Base-by-base conservation (phyloP, 2,329 filamentous ascomycete genomes). In the Diaporthe aspalathi region DNA sequence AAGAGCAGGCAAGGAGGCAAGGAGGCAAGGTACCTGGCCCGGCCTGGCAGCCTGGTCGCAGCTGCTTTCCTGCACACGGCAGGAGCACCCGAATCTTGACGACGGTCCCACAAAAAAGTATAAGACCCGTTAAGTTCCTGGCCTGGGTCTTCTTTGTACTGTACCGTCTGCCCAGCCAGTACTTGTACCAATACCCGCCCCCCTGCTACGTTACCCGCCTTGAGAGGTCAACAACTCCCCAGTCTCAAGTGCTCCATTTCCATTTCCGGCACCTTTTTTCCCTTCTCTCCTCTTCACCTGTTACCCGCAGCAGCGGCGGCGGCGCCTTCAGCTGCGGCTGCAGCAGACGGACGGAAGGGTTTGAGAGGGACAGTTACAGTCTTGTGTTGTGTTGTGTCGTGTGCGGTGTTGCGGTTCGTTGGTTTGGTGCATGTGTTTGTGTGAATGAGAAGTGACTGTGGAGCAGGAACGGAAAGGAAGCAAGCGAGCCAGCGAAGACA, bases 31-130 rank as follows among this genome's bases (percentile, higher is more conserved):
- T 65, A 38, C 32, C n/a, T 63, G 43, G 32, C 27, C 57, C 27
- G 24, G 12, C 27, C 32, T 35, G n/a, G n/a, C n/a, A n/a, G n/a
- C n/a, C n/a, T n/a, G n/a, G n/a, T n/a, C n/a, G 57, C 57, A 49
- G 5, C 53, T 56, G 29, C 35, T 9, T n/a, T n/a, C 57, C 32
- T 40, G 54, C 40, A 32, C 57, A 35, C 66, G 29, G 52, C 66
- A 45, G 53, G 43, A 22, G 53, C 53, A 24, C 67, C 22, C 24
- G 52, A 60, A 43, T 49, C 66, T 53, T n/a, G n/a, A n/a, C n/a
- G 60, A 57, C 67, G 56, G 67, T 68, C 67, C 67, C 67, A 68
- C 53, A 60, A 68, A 65, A 67, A 68, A 60, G 53, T 68, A 68
- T 60, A 60, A 68, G 67, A 68, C 47, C 53, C 67, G 67, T 68